Conservation (phyloP, 2,329 filamentous ascomycete genomes). For the Colletotrichum sublineola region DNA sequence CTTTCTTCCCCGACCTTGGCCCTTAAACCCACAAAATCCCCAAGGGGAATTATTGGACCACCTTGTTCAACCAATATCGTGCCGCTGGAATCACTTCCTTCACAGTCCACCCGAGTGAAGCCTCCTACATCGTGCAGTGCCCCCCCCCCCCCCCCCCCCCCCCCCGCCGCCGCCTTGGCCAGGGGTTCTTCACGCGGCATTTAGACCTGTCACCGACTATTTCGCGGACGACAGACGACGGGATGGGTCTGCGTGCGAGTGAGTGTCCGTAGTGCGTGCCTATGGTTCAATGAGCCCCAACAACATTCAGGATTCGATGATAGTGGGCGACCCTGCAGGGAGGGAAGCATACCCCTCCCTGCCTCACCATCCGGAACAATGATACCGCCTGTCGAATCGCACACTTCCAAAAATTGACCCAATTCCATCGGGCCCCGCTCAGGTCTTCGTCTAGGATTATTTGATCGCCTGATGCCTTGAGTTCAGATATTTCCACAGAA, state of each 20-base stretch:
- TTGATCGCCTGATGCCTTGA: not conserved
- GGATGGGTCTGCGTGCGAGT: not conserved
- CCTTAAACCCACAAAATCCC: constrained; percentile 32
- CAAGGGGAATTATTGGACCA: constrained; percentile 37
- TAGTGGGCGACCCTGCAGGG: not conserved
- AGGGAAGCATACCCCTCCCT: constrained; percentile 18
- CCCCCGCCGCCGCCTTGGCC: not conserved
- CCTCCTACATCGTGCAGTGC: not conserved
- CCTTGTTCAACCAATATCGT: not conserved
- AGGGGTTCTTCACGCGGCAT: not conserved
- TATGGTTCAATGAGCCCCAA: not conserved
- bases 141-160: not conserved
- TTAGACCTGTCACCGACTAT: constrained; percentile 14
- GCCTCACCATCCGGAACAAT: not conserved
- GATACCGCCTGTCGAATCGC: not conserved
- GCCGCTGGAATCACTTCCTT: constrained; percentile 19
- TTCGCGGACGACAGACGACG: not conserved
- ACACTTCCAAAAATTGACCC: constrained; percentile 1
- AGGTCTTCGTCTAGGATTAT: not conserved
- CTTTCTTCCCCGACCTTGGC: constrained; percentile 35
- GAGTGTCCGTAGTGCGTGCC: not conserved
- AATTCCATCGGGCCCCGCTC: not conserved
- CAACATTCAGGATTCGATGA: not conserved
- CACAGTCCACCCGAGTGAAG: constrained; percentile 20
- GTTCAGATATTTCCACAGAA: not conserved